Evolutionary conservation across 208 protist species (phyloP).

Genomic region (Wallacemonas sp.): DNA sequence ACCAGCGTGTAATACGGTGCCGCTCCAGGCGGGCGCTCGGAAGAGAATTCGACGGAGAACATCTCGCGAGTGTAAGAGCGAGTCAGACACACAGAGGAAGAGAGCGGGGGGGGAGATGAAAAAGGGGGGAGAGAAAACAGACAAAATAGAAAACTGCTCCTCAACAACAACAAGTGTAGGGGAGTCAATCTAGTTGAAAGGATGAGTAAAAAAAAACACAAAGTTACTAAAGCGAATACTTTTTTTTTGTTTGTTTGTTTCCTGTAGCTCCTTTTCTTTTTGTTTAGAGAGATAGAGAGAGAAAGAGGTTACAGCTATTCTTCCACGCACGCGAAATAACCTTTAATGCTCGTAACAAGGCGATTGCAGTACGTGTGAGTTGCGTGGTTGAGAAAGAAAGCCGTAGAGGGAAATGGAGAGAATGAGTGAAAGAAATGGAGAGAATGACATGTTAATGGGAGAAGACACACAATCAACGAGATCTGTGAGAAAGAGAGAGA

Average conservation of each 20-base stretch:
- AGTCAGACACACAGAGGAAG: not conserved
- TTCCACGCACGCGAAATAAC: too few relatives aligned
- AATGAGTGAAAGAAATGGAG: too few relatives aligned
- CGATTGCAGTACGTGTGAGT: too few relatives aligned
- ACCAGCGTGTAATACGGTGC: conserved; percentile 83
- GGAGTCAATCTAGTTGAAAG: not conserved
- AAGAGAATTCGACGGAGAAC: conserved; percentile 70
- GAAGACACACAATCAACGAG: too few relatives aligned
- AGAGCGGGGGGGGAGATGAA: conserved; percentile 1
- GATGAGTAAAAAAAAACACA: conserved; percentile 14
- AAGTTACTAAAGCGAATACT: not conserved
- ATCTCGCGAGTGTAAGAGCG: conserved; percentile 28
- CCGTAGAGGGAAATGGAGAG: too few relatives aligned
- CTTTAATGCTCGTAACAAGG: too few relatives aligned
- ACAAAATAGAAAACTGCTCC: conserved; percentile 10
- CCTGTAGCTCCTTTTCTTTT: conserved; percentile 17
- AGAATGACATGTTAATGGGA: too few relatives aligned
- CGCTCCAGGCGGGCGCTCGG: conserved; percentile 36
- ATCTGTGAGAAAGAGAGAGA: too few relatives aligned
- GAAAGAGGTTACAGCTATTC: too few relatives aligned
- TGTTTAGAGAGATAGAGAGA: too few relatives aligned
- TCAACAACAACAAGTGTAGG: too few relatives aligned
- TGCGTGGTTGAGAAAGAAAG: too few relatives aligned
- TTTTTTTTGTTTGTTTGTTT: conserved; percentile 12
- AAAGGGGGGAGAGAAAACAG: conserved; percentile 1